These are phyloP conservation scores for Physcomitrium patens DNA, from an alignment of 225 moss, liverwort and hornwort species.

Conservation along the genomic window DNA sequence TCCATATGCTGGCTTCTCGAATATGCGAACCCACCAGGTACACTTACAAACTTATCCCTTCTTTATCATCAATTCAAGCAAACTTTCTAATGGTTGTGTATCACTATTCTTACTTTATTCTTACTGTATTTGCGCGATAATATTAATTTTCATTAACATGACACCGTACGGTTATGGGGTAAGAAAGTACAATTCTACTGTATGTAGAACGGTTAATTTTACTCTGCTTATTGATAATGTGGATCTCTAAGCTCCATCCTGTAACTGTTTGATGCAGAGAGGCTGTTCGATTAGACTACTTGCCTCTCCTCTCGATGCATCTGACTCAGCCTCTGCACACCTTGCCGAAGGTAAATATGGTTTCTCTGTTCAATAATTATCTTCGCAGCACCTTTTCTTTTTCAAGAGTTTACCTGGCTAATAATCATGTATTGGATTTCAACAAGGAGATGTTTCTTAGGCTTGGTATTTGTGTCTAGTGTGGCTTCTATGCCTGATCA, in stretches of 20 bases:
- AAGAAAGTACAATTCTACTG: background rate
- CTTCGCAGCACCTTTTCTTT: background rate
- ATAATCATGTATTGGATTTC: background rate
- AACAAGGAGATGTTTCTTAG: background rate
- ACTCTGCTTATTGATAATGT: slow-evolving; percentile 13
- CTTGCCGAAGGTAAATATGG: slow-evolving; percentile 70
- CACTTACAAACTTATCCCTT: slow-evolving; percentile 10
- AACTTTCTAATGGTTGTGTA: background rate
- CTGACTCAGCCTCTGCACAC: slow-evolving; percentile 75
- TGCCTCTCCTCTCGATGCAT: slow-evolving; percentile 73
- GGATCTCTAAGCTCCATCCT: slow-evolving; percentile 9
- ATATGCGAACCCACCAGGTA: slow-evolving; percentile 98
- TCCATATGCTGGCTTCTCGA: slow-evolving; percentile 91
- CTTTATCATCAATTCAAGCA: background rate
- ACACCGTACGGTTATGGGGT: background rate
- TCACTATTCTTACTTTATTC: background rate
- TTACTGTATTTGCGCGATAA: background rate
- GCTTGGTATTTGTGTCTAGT: background rate
- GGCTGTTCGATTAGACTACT: slow-evolving; percentile 85
- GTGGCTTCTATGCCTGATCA: background rate
- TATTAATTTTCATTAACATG: background rate
- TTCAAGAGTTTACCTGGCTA: background rate
- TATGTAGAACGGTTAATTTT: slow-evolving; percentile 3
- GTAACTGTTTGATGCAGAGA: slow-evolving; percentile 51
- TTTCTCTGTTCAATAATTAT: slow-evolving; percentile 3